Conservation (phyloP, 2,329 filamentous ascomycete species). For the Periconia sp. region DNA sequence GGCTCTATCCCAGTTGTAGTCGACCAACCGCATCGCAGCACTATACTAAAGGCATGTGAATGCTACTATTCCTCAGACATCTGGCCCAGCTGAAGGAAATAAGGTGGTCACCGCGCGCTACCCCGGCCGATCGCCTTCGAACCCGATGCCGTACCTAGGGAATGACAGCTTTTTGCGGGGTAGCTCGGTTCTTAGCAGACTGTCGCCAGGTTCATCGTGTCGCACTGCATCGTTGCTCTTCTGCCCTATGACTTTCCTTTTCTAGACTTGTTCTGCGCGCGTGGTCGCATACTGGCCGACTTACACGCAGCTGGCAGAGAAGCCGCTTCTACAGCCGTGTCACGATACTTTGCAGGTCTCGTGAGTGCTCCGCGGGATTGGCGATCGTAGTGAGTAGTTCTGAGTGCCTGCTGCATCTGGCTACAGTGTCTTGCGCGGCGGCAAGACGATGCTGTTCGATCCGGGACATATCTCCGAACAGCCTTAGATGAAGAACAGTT, state of each 20-base stretch:
- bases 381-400: slow-evolving; percentile 10
- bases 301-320: slow-evolving; percentile 15
- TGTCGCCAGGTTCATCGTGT: slow-evolving; percentile 15
- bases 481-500: neutral
- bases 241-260: slow-evolving; percentile 30
- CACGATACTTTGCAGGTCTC: slow-evolving; percentile 21
- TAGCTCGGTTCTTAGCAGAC: slow-evolving; percentile 7
- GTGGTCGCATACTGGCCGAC: slow-evolving; percentile 23
- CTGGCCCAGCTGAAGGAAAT: slow-evolving; percentile 9
- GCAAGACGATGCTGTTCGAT: slow-evolving; percentile 3
- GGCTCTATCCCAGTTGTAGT: slow-evolving; percentile 28
- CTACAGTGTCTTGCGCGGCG: neutral
- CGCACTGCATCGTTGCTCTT: slow-evolving; percentile 20
- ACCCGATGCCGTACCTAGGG: neutral
- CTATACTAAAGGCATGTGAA: slow-evolving; percentile 34
- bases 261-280: slow-evolving; percentile 25
- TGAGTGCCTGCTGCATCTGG: slow-evolving; percentile 13
- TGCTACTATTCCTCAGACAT: slow-evolving; percentile 12
- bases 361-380: slow-evolving; percentile 28
- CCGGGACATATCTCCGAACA: no score
- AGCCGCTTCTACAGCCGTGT: slow-evolving; percentile 13
- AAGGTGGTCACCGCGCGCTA: slow-evolving; percentile 5
- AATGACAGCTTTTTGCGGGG: slow-evolving; percentile 19
- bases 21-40: slow-evolving; percentile 24
- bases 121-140: neutral